Base-by-base conservation (phyloP, 768 basidiomycete species). In the Podaxis sp. region DNA sequence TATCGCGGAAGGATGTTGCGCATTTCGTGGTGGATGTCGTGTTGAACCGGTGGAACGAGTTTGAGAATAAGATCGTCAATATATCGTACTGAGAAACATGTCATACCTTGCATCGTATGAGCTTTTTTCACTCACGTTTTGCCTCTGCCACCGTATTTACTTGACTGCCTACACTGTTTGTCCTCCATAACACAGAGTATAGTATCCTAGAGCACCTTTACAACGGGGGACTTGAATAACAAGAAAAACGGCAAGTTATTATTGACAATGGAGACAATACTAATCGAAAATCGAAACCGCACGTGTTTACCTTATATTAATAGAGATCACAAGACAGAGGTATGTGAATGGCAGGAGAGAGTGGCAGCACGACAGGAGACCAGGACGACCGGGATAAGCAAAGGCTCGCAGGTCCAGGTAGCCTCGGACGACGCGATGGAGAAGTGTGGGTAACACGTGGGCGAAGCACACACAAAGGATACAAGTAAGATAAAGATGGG, bases 1-100 rank as follows among this genome's bases (percentile, higher is more conserved):
- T 90, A 3, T 86, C 87, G 40, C 78, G 88, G 67, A 78, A 75
- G 66, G 88, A 90, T 68, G 85, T 87, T 1, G 85, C 83, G 0
- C 86, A 89, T 74, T 89, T 89, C 71, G 68, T 90, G 13, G 82
- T 78, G 3, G 81, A 87, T 53, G 77, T 72, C 0, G 66, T 80
- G 20, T 46, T 78, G 22, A 73, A 74, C 55, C 69, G 78, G 20
- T 87, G 88, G 89, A 69, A 77, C 6, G 75, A 84, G 56, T 87
- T 77, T 76, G 72, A 77, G 64, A 81, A 83, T 22, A 85, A 84
- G 69, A 68, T 76, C 17, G 74, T 86, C 4, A 76, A 71, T 55
- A 74, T 89, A 37, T 82, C 77, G 1, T 84, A 87, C 67, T 88
- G 15, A 71, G 33, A 10, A 10, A 33, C 33, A 33, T 33, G 33